These are phyloP conservation scores for Hymenoscyphus repandus DNA, from an alignment of 2,329 filamentous ascomycete genomes.

Conservation along the genomic window DNA sequence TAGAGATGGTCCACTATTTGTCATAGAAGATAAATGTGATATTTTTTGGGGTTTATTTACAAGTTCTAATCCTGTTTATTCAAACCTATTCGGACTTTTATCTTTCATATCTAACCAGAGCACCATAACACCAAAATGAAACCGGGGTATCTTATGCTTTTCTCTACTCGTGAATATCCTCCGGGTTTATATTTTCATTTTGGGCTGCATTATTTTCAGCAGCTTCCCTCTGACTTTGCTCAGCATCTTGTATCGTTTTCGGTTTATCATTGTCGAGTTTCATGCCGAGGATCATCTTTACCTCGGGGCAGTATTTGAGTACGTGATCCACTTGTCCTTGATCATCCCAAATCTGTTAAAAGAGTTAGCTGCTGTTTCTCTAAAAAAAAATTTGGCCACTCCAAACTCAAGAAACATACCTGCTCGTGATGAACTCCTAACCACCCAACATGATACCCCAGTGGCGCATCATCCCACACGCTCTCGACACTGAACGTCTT, in stretches of 20 bases:
- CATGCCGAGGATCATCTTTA: conserved; percentile 50
- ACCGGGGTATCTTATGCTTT: no score
- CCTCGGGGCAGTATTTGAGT: conserved; percentile 51
- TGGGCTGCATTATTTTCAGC: not conserved
- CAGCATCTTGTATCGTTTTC: conserved; percentile 4
- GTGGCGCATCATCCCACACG: conserved; percentile 42
- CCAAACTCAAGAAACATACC: conserved; percentile 30
- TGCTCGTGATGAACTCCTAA: conserved; percentile 36
- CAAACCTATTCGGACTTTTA: no score
- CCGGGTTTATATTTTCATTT: not conserved
- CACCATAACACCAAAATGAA: no score
- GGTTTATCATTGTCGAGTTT: conserved; percentile 42
- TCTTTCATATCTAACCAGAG: no score
- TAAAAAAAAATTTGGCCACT: conserved; percentile 19
- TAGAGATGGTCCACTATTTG: no score
- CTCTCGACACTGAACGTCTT: conserved; percentile 45
- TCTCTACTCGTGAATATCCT: no score
- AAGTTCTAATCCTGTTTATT: no score
- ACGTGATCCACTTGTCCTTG: conserved; percentile 40
- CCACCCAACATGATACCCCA: conserved; percentile 47
- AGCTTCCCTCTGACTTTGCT: not conserved
- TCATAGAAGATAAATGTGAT: no score
- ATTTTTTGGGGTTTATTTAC: no score
- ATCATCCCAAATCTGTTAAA: conserved; percentile 41
- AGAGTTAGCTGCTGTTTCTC: conserved; percentile 22